phyloP scores from a whole-genome alignment of 768 basidiomycete genomes.

The Pholiota microspora region DNA sequence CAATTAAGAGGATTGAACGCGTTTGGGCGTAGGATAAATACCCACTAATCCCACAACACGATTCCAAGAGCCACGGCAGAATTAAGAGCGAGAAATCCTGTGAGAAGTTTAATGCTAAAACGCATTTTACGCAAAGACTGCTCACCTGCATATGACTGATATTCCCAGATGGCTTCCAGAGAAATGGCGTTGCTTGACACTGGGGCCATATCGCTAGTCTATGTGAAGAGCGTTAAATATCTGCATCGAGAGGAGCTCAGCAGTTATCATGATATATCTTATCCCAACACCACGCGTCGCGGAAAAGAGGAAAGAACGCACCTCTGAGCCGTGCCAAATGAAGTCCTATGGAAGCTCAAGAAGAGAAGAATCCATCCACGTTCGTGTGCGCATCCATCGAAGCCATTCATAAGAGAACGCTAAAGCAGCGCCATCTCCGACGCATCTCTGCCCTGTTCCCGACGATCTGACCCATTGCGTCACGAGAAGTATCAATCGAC shows the following conservation, averaged over 20 bases:
- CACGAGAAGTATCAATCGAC: neutral
- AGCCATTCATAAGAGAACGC: conserved; percentile 13
- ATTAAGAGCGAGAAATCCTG: conserved; percentile 20
- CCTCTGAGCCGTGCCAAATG: conserved; percentile 4
- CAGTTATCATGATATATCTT: neutral
- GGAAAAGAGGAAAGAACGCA: neutral
- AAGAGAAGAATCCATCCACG: conserved; percentile 11
- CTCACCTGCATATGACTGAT: conserved; percentile 17
- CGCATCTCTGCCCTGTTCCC: conserved; percentile 1
- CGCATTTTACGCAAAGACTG: neutral
- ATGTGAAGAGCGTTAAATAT: neutral
- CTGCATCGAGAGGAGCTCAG: neutral
- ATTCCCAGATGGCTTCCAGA: conserved; percentile 14
- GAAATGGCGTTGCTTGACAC: conserved; percentile 5
- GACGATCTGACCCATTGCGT: conserved; percentile 12
- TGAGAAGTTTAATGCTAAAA: neutral
- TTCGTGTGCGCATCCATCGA: neutral
- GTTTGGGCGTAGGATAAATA: neutral
- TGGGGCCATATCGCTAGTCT: conserved; percentile 11
- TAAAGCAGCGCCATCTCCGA: conserved; percentile 21
- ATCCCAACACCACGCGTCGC: neutral
- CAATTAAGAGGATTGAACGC: neutral
- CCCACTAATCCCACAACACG: conserved; percentile 33
- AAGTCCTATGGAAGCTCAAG: conserved; percentile 6
- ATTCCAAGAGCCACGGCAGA: conserved; percentile 28